Evolutionary conservation across 768 basidiomycete species (phyloP).

Genomic region (Glaciozyma antarctica): DNA sequence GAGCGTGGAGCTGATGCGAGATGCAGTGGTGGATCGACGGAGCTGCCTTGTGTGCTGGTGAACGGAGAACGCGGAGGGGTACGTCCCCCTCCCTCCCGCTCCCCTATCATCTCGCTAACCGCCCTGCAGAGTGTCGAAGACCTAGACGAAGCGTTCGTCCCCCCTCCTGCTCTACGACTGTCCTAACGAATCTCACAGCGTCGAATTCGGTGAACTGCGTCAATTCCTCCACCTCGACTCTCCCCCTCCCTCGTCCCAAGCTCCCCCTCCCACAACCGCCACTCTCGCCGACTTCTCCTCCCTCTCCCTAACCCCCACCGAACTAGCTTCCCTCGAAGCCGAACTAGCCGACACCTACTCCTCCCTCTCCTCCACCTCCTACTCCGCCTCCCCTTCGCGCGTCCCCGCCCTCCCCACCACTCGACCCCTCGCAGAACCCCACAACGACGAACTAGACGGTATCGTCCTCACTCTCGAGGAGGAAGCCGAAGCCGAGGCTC

Average conservation of each 20-base stretch:
- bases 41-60: conserved; percentile 31
- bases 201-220: conserved; percentile 34
- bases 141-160: conserved; percentile 33
- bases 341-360: neutral
- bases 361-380: too few relatives aligned
- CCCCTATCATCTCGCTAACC: neutral
- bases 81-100: neutral
- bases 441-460: conserved; percentile 17
- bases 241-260: neutral
- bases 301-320: conserved; percentile 15
- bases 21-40: conserved; percentile 17
- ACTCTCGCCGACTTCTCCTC: conserved; percentile 28
- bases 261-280: conserved; percentile 1
- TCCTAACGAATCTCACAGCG: conserved; percentile 11
- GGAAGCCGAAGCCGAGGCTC: conserved; percentile 17
- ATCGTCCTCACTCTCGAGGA: conserved; percentile 6
- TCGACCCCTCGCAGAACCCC: conserved; percentile 16
- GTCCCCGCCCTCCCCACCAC: conserved; percentile 7
- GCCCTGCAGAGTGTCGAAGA: conserved; percentile 16
- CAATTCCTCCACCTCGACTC: conserved; percentile 21
- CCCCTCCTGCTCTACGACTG: neutral
- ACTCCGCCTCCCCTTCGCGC: neutral
- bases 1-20: too few relatives aligned
- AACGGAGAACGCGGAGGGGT: conserved; percentile 21
- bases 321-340: conserved; percentile 24